Evolutionary conservation across 345 rosid genomes (phyloP).

Genomic region (Citrus medica): DNA sequence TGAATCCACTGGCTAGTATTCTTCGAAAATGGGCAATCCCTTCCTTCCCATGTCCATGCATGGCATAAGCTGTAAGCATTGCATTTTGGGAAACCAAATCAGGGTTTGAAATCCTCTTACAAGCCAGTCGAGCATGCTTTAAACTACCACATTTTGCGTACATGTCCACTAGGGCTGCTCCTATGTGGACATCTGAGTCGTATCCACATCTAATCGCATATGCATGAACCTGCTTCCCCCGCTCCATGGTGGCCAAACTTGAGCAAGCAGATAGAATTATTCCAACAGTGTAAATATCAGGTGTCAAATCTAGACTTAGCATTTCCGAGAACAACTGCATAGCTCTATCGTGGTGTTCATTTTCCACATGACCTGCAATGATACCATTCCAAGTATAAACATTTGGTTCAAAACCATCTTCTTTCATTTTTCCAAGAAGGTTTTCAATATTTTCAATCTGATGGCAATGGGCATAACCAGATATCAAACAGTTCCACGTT

Average conservation of each 20-base stretch:
- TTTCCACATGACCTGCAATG: conserved; percentile 46
- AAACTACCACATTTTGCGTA: conserved; percentile 56
- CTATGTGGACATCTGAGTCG: conserved; percentile 35
- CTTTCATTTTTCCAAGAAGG: conserved; percentile 38
- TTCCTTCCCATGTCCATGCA: conserved; percentile 51
- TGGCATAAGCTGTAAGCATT: conserved; percentile 50
- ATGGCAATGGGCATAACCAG: conserved; percentile 53
- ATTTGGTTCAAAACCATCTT: conserved; percentile 55
- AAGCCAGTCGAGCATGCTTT: conserved; percentile 27
- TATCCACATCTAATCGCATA: conserved; percentile 32
- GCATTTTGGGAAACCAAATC: conserved; percentile 50
- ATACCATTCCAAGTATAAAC: conserved; percentile 56
- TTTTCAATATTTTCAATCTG: conserved; percentile 24
- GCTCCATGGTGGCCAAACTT: conserved; percentile 37
- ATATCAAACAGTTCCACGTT: conserved; percentile 56
- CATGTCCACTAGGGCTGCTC: conserved; percentile 57
- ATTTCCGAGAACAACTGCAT: conserved; percentile 34
- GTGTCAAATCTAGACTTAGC: conserved; percentile 27
- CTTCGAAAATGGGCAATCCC: conserved; percentile 41
- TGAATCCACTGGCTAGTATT: conserved; percentile 35
- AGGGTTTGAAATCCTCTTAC: conserved; percentile 31
- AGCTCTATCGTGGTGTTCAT: conserved; percentile 37
- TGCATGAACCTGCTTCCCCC: conserved; percentile 53
- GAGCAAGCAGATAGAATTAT: conserved; percentile 53
- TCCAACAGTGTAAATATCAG: conserved; percentile 47